phyloP scores from a whole-genome alignment of 2,329 filamentous ascomycete species.

The Claviceps monticola region DNA sequence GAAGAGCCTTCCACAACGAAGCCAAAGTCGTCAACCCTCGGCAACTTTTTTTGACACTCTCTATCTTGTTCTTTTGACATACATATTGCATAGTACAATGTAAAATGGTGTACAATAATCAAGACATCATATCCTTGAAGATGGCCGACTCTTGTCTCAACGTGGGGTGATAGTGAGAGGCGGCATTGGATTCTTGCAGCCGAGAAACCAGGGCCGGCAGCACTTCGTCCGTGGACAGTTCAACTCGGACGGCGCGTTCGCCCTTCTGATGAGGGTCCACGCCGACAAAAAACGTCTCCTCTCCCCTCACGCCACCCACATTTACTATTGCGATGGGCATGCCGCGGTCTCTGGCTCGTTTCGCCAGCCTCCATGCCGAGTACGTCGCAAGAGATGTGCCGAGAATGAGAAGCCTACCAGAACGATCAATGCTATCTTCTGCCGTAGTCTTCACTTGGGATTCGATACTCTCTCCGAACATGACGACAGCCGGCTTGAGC shows the following conservation, averaged over 20 bases:
- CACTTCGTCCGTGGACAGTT: constrained; percentile 42
- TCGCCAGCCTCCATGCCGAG: constrained; percentile 82
- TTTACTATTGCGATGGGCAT: constrained; percentile 85
- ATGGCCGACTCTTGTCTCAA: constrained; percentile 11
- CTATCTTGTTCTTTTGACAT: constrained; percentile 5
- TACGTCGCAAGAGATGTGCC: constrained; percentile 91
- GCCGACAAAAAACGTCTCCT: constrained; percentile 55
- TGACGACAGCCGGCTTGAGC: constrained; percentile 83
- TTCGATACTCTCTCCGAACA: constrained; percentile 88
- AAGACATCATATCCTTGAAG: constrained; percentile 50
- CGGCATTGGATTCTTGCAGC: constrained; percentile 21
- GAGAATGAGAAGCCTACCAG: constrained; percentile 61
- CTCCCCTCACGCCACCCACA: constrained; percentile 68
- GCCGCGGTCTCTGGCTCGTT: constrained; percentile 63
- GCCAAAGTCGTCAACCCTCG: constrained; percentile 20
- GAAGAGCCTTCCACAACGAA: constrained; percentile 12
- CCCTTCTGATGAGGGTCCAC: constrained; percentile 38
- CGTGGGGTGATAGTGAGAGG: not conserved
- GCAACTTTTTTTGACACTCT: constrained; percentile 35
- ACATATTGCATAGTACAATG: constrained; percentile 7
- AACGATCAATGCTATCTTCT: constrained; percentile 65
- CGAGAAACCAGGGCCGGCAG: constrained; percentile 42
- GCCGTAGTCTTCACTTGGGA: constrained; percentile 56
- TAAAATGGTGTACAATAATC: constrained; percentile 11
- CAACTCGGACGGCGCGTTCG: constrained; percentile 38